Evolutionary conservation across 768 basidiomycete species (phyloP).

Genomic region (Amanita rubescens): DNA sequence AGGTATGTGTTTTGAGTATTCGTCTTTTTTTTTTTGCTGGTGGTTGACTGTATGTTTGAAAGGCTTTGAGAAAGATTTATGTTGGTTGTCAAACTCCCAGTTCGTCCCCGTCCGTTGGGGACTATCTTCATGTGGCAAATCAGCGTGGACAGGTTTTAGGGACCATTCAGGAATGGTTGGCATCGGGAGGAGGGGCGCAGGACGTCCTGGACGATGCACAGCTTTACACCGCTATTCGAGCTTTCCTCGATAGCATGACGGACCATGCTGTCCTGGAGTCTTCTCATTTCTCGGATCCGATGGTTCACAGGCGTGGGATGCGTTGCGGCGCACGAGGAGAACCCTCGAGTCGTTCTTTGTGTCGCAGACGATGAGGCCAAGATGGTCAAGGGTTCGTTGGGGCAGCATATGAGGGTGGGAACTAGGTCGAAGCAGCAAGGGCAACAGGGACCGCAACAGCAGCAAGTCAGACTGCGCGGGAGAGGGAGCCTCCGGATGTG

Average conservation of each 20-base stretch:
- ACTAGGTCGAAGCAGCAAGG: constrained; percentile 23
- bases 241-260: constrained; percentile 50
- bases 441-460: constrained; percentile 16
- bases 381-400: constrained; percentile 11
- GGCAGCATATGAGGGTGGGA: constrained; percentile 11
- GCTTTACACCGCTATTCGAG: constrained; percentile 47
- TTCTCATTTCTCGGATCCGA: constrained; percentile 31
- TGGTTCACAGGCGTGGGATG: constrained; percentile 40
- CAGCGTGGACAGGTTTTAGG: constrained; percentile 58
- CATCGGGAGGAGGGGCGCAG: constrained; percentile 66
- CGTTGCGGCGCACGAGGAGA: constrained; percentile 34
- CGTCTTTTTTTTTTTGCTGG: background rate
- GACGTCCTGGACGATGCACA: constrained; percentile 69
- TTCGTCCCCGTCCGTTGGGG: constrained; percentile 33
- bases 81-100: constrained; percentile 40
- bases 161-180: constrained; percentile 66
- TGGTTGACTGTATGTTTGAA: constrained; percentile 7
- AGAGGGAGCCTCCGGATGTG: constrained; percentile 52
- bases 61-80: constrained; percentile 77
- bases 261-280: constrained; percentile 45
- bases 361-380: constrained; percentile 55
- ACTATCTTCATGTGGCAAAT: constrained; percentile 42
- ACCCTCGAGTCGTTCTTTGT: constrained; percentile 39
- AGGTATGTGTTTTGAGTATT: constrained; percentile 39
- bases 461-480: constrained; percentile 26